Percentiles rank a stretch among this genome's conserved stretches.
phyloP scores from a whole-genome alignment of 768 basidiomycete species.

The Roridomyces roridus region DNA sequence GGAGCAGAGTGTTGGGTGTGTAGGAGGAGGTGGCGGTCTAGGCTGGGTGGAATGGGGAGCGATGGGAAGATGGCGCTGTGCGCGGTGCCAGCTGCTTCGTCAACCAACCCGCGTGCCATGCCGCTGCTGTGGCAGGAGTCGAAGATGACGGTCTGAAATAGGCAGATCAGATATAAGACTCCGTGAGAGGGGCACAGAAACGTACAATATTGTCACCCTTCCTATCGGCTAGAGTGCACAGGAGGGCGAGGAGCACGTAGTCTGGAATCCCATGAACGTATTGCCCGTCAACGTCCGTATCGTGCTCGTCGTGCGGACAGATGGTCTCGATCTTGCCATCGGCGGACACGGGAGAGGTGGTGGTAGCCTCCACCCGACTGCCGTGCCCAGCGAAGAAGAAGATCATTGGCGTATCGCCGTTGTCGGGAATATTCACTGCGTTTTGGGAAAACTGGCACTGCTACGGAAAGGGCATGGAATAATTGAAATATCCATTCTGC shows the following conservation, averaged over 20 bases:
- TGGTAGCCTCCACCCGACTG: not conserved
- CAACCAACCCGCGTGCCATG: not conserved
- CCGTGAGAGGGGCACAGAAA: not conserved
- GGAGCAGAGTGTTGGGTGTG: not conserved
- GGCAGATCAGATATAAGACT: not conserved
- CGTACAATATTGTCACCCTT: conserved; percentile 14
- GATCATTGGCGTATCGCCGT: conserved; percentile 3
- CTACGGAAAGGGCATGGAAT: too few species aligned
- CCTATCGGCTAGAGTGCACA: not conserved
- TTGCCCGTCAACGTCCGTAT: not conserved
- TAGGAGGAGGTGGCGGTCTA: not conserved
- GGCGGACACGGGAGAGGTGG: not conserved
- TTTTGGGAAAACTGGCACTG: too few species aligned
- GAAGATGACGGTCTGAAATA: not conserved
- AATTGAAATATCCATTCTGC: too few species aligned
- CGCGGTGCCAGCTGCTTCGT: not conserved
- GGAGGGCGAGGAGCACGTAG: not conserved
- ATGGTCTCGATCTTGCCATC: conserved; percentile 5
- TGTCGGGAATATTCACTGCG: not conserved
- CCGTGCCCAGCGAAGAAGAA: conserved; percentile 12
- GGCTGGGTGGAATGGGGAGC: not conserved
- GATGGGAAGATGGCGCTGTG: not conserved
- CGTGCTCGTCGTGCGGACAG: conserved; percentile 12
- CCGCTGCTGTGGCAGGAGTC: conserved; percentile 6
- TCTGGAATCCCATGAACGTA: conserved; percentile 7